Conservation (phyloP, 768 basidiomycete species). For the Rhodotorula kratochvilovae region DNA sequence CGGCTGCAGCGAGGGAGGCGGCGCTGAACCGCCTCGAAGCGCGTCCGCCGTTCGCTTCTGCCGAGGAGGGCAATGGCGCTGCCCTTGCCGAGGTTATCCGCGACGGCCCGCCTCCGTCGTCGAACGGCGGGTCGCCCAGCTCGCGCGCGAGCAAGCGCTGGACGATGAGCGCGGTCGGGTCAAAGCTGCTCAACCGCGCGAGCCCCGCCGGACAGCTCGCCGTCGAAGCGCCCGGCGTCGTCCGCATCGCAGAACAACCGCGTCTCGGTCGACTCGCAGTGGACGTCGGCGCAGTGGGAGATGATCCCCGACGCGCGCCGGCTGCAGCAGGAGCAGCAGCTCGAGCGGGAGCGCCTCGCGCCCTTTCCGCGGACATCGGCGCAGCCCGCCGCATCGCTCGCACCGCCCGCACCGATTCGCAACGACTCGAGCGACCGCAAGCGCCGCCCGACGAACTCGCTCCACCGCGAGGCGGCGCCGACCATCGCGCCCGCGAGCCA, state of each 20-base stretch:
- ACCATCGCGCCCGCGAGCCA: conserved; percentile 5
- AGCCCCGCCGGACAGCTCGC: background rate
- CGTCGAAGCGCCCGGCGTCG: background rate
- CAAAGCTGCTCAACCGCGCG: background rate
- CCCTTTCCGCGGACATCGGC: background rate
- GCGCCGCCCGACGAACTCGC: background rate
- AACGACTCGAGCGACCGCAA: conserved; percentile 1
- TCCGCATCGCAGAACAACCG: background rate
- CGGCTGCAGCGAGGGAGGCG: background rate
- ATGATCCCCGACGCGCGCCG: background rate
- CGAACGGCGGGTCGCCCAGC: background rate
- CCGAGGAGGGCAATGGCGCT: no score
- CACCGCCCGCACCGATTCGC: no score
- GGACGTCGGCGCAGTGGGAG: background rate
- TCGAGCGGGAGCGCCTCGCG: background rate
- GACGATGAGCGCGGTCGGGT: conserved; percentile 23
- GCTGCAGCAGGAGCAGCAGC: background rate
- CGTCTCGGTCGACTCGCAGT: background rate
- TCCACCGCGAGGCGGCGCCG: background rate
- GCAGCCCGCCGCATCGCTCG: background rate
- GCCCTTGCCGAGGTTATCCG: background rate
- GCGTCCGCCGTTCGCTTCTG: background rate
- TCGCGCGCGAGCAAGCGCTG: conserved; percentile 15
- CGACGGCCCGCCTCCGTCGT: background rate
- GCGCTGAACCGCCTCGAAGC: background rate